Conservation (phyloP, 192 early-diverging fungal genomes). For the Dispira simplex region DNA sequence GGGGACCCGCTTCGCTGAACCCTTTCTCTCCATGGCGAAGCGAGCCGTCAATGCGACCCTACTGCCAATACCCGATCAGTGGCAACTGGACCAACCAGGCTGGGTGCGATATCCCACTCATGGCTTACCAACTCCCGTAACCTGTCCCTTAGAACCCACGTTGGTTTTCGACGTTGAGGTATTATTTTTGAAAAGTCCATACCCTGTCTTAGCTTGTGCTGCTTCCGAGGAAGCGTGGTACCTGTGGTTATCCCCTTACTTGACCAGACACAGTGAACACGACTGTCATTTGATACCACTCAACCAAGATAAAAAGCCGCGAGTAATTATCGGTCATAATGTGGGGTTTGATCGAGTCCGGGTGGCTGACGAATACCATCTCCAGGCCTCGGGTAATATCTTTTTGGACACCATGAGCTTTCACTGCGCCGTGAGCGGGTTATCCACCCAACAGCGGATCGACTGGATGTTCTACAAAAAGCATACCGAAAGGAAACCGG, state of each 20-base stretch:
- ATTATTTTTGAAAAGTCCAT: conserved; percentile 44
- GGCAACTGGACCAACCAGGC: conserved; percentile 41
- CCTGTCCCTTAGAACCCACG: conserved; percentile 32
- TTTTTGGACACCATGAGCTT: conserved; percentile 92
- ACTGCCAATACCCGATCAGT: conserved; percentile 26
- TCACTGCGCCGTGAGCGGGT: conserved; percentile 74
- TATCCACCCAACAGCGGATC: conserved; percentile 78
- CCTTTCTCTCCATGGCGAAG: conserved; percentile 36
- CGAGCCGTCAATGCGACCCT: conserved; percentile 20
- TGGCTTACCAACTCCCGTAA: conserved; percentile 22
- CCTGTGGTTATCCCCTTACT: conserved; percentile 78
- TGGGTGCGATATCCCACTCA: conserved; percentile 69
- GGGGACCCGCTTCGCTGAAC: conserved; percentile 42
- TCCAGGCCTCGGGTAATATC: conserved; percentile 32
- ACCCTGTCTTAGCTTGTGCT: conserved; percentile 70
- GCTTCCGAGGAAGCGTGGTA: conserved; percentile 70
- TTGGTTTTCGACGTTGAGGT: conserved; percentile 85
- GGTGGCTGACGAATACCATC: conserved; percentile 69
- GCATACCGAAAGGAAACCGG: conserved; percentile 10
- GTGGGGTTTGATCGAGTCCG: conserved; percentile 84
- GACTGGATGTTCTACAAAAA: conserved; percentile 60
- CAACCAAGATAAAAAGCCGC: conserved; percentile 21
- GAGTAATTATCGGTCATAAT: conserved; percentile 79
- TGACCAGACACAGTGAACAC: conserved; percentile 28
- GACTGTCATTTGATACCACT: conserved; percentile 50